phyloP scores from a whole-genome alignment of 2,329 filamentous ascomycete species.

The Zymoseptoria pseudotritici region DNA sequence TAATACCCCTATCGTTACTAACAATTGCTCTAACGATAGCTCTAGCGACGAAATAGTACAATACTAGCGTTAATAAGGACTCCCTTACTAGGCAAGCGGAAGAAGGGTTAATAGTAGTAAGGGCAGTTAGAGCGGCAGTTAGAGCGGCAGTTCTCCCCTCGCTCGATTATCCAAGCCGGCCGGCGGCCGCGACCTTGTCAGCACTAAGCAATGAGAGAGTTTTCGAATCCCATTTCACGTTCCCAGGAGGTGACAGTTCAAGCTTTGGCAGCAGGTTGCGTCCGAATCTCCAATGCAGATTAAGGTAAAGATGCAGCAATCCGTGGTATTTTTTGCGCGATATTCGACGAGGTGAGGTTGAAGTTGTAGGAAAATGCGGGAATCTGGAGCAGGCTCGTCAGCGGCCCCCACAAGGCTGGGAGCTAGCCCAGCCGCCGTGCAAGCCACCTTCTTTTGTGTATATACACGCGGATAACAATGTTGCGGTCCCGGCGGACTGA shows the following conservation, averaged over 20 bases:
- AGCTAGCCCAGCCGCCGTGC: background rate
- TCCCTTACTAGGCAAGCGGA: too few relatives aligned
- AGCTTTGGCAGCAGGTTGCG: background rate
- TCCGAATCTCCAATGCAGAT: too few relatives aligned
- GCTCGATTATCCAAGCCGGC: background rate
- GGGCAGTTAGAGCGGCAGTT: too few relatives aligned
- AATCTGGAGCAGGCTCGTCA: background rate
- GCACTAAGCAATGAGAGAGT: background rate
- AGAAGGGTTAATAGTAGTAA: too few relatives aligned
- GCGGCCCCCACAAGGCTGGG: background rate
- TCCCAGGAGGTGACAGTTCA: background rate
- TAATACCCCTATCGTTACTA: too few relatives aligned
- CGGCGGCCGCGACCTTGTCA: background rate
- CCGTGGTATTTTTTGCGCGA: too few relatives aligned
- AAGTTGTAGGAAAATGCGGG: background rate
- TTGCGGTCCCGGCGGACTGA: background rate
- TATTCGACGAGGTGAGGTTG: background rate
- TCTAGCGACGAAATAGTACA: too few relatives aligned
- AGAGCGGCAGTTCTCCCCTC: too few relatives aligned
- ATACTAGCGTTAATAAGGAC: too few relatives aligned
- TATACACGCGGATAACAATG: background rate
- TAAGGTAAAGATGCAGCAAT: too few relatives aligned
- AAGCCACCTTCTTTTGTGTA: background rate
- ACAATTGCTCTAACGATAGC: too few relatives aligned
- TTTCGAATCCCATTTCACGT: background rate